Conservation (phyloP, 2,329 filamentous ascomycete genomes). For the Tolypocladium inflatum region DNA sequence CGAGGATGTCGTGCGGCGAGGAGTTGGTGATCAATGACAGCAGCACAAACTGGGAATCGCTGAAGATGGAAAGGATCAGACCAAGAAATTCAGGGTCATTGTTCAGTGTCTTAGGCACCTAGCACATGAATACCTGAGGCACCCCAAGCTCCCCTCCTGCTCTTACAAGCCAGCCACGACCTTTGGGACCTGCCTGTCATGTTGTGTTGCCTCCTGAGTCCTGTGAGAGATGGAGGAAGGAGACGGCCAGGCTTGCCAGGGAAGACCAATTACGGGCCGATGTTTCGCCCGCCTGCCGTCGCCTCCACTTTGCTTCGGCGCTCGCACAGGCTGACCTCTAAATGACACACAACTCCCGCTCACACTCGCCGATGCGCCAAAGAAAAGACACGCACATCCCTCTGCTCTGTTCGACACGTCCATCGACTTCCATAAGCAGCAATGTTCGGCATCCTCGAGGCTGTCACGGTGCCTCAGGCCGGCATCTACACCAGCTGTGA, state of each 20-base stretch:
- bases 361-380: conserved; percentile 3
- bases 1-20: neutral
- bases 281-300: neutral
- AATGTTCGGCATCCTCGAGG: conserved; percentile 35
- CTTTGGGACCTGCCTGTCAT: neutral
- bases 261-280: neutral
- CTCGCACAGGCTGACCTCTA: conserved; percentile 8
- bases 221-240: neutral
- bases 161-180: neutral
- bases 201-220: neutral
- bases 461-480: conserved; percentile 25
- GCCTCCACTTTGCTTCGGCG: neutral
- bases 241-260: neutral
- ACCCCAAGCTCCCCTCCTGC: neutral
- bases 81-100: neutral
- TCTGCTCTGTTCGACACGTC: conserved; percentile 8
- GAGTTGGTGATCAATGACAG: neutral
- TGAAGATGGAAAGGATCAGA: neutral
- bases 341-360: conserved; percentile 8
- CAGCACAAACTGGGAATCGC: neutral
- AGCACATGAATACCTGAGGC: neutral
- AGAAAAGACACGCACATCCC: conserved; percentile 11
- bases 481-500: conserved; percentile 30
- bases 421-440: conserved; percentile 12
- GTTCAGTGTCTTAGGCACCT: neutral